These are phyloP conservation scores for Domatiomyces globalis DNA, from an alignment of 2,329 filamentous ascomycete species.

Conservation along the genomic window DNA sequence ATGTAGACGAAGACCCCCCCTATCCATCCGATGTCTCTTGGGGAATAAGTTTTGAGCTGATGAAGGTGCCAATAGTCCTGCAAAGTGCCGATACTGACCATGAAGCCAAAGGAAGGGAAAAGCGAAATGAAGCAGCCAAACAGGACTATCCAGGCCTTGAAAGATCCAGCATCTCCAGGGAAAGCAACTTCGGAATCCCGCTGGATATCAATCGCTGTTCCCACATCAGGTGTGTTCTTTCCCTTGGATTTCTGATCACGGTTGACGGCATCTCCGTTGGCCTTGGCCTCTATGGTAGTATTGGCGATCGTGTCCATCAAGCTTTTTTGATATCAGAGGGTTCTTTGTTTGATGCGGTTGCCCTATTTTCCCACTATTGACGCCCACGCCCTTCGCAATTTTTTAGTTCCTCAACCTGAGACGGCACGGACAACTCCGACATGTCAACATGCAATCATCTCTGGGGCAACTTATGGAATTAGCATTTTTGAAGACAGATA, in stretches of 20 bases:
- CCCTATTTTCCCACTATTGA: too few species aligned
- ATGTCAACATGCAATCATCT: neutral
- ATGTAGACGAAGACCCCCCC: constrained; percentile 34
- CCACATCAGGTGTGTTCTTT: neutral
- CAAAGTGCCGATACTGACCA: constrained; percentile 35
- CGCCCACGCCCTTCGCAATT: neutral
- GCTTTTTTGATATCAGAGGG: neutral
- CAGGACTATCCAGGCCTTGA: constrained; percentile 22
- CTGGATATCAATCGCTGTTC: neutral
- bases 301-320: neutral
- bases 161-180: constrained; percentile 21
- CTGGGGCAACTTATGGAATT: too few species aligned
- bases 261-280: neutral
- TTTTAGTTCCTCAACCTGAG: neutral
- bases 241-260: neutral
- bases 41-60: constrained; percentile 30
- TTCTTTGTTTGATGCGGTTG: neutral
- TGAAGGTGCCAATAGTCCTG: constrained; percentile 35
- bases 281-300: neutral
- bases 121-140: constrained; percentile 25
- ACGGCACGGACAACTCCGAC: neutral
- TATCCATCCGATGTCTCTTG: constrained; percentile 38
- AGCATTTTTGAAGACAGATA: too few species aligned
- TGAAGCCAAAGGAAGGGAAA: constrained; percentile 33
- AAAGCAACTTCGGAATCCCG: constrained; percentile 9